A percentile compares a stretch with the other conserved stretches of the same genome.
Evolutionary conservation across 2,329 filamentous ascomycete genomes (phyloP).

Genomic region (Pseudogymnoascus verrucosus): DNA sequence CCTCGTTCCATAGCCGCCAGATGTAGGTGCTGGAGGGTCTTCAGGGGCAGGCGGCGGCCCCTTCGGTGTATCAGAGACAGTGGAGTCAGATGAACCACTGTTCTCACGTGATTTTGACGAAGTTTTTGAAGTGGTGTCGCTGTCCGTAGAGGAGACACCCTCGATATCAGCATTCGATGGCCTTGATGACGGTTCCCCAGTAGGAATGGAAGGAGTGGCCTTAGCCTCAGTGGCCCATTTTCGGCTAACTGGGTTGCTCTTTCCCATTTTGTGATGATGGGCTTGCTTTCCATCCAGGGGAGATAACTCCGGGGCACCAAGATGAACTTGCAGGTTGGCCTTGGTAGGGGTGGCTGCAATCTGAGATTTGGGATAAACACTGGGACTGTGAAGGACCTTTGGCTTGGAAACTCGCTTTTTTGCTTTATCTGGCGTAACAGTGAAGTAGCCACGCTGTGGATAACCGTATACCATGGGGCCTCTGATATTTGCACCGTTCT

Average conservation of each 20-base stretch:
- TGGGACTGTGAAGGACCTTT: neutral
- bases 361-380: neutral
- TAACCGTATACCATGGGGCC: neutral
- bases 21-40: neutral
- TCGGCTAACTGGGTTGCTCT: neutral
- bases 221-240: neutral
- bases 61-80: neutral
- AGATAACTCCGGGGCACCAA: neutral
- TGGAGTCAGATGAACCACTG: neutral
- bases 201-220: neutral
- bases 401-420: neutral
- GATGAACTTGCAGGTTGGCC: neutral
- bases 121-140: neutral
- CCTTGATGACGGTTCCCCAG: neutral
- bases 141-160: neutral
- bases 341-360: neutral
- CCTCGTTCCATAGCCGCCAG: neutral
- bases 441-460: neutral
- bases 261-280: neutral
- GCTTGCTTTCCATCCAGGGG: neutral
- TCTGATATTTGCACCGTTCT: neutral
- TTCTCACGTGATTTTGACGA: neutral
- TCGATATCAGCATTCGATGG: neutral
- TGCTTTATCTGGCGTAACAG: neutral
- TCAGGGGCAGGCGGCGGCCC: neutral